Evolutionary conservation across 805 yeast species (phyloP), one percentile per base, ranked within the genome.

Genomic region (Lipomyces yamanashiensis): DNA sequence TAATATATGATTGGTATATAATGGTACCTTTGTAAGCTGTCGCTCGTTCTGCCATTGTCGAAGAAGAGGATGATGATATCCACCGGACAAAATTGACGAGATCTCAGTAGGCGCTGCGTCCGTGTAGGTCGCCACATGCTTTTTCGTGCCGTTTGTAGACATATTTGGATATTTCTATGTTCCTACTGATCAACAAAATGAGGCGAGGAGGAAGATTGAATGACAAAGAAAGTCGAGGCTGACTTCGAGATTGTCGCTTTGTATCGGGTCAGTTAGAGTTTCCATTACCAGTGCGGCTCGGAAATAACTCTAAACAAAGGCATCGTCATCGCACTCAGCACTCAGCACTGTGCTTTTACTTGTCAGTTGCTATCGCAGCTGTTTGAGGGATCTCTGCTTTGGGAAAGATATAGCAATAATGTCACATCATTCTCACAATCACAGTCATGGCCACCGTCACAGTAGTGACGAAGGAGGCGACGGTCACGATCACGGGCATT

Each of bases 11-110:
- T 19, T 37, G 28, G n/a, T 19, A 48, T 36, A 15, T 15, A 36
- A 23, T 10, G 19, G 90, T 89, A 74, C 87, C 76, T 95, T 95
- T 39, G 88, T 82, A 60, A 95, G 81, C 75, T 87, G 93, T 71
- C 92, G 84, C 74, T 88, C 93, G 69, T 83, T 84, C 76, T 95
- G 99, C 99, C 99, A 95, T 74, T 84, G 87, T 71, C 99, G 84
- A 21, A 90, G 73, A 51, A 93, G 81, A 0, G 97, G 96, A 72
- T 92, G 96, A 76, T 90, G 89, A 78, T 92, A 95, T 2, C 98
- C 98, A 64, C 98, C 97, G 66, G 95, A 93, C 49, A 95, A 81
- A 48, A 95, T 79, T 7, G 96, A 89, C 13, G 91, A 82, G 66
- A 90, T 84, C 43, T 82, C 79, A 0, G 92, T 84, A 40, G 83